Evolutionary conservation across 2,329 filamentous ascomycete genomes (phyloP), one percentile per base, ranked within the genome.

Genomic region (Colletotrichum shisoi): DNA sequence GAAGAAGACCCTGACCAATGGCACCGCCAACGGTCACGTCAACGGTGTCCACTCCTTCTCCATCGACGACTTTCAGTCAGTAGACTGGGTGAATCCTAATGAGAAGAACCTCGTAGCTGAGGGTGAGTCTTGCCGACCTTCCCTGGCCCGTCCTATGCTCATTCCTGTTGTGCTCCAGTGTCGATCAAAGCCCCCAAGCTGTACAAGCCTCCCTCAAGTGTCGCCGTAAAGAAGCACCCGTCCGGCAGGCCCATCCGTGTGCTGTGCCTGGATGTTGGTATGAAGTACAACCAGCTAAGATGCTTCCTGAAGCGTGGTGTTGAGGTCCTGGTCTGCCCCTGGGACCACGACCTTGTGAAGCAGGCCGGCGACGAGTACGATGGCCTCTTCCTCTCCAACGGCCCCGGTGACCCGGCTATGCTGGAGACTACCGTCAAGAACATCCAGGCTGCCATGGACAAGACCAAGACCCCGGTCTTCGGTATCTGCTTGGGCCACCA

Each of bases 281-380:
- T 98, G 84, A 99, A 99, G 82, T 97, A 92, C 82, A 99, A 98
- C 82, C 95, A 99, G 82, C 85, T 99, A 73, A 88, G 95, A 72
- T 99, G 95, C 82, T 89, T 99, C 74, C 84, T 99, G 67, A 90
- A 89, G 74, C 89, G 95, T 72, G 95, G 95, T 62, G 91, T 98
- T 63, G 95, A 99, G 78, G 94, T 98, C 57, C 82, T 97, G 71
- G 93, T 97, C 63, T 94, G 95, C 70, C 95, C 95, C 11, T 99
- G 94, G 94, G 89, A 99, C 81, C 93, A 97, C 76, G 91, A 98
- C 78, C 93, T 98, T 78, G 88, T 90, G 62, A 81, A 84, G 62
- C 86, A 93, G 63, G 89, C 89, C 61, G 90, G 89, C 66, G 91
- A 91, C 70, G 88, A 96, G 72, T 98, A 97, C 76, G 95, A 99